These are phyloP conservation scores for Lactarius pseudohatsudake DNA, from an alignment of 768 basidiomycete genomes.

Conservation along the genomic window DNA sequence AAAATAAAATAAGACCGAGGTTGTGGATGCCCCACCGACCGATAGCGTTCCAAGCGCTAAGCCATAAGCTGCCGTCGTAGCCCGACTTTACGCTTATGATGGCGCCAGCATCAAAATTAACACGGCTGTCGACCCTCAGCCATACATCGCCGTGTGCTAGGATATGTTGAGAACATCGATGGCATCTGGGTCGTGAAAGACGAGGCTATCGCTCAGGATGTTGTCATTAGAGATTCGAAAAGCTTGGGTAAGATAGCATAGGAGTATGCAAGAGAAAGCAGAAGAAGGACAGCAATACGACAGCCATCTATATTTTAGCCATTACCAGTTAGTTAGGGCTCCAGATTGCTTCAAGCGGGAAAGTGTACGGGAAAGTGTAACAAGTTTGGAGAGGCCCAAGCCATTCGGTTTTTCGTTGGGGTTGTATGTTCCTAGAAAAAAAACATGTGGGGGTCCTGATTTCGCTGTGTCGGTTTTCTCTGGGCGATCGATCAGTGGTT, in stretches of 20 bases:
- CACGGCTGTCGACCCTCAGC: slow-evolving; percentile 54
- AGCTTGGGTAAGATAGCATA: slow-evolving; percentile 53
- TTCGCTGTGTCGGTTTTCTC: not conserved
- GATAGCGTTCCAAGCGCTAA: slow-evolving; percentile 59
- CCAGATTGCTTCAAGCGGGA: too few species aligned
- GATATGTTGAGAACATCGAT: slow-evolving; percentile 65
- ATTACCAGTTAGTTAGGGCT: too few species aligned
- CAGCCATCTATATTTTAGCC: too few species aligned
- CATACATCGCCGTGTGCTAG: slow-evolving; percentile 53
- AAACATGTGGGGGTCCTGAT: too few species aligned
- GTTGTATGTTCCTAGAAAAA: too few species aligned
- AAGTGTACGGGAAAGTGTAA: too few species aligned
- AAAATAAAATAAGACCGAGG: slow-evolving; percentile 38
- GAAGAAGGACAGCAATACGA: slow-evolving; percentile 35
- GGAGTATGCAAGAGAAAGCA: slow-evolving; percentile 60
- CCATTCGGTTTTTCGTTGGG: too few species aligned
- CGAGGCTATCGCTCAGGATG: slow-evolving; percentile 53
- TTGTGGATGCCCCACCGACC: slow-evolving; percentile 65
- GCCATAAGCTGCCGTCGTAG: slow-evolving; percentile 45
- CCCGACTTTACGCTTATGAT: slow-evolving; percentile 55
- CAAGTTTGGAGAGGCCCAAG: too few species aligned
- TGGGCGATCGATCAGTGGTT: not conserved
- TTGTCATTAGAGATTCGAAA: slow-evolving; percentile 56
- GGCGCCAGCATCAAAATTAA: slow-evolving; percentile 68
- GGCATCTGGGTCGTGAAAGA: slow-evolving; percentile 58